Percentiles rank a stretch among this genome's conserved stretches.
These are phyloP conservation scores for Eucalyptus regnans DNA, from an alignment of 345 rosid genomes.

Conservation along the genomic window DNA sequence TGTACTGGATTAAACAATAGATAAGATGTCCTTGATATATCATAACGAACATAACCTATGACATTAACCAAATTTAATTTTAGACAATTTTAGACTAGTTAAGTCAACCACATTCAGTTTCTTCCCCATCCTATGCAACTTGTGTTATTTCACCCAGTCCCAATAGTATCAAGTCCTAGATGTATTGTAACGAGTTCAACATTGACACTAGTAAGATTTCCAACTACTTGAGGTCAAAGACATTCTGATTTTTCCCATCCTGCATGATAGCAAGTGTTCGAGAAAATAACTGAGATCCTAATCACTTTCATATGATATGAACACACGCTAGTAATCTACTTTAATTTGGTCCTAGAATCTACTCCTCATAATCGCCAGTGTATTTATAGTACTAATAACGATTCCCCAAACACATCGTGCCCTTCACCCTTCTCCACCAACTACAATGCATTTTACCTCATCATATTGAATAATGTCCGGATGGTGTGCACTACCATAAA, in stretches of 20 bases:
- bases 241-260: neutral
- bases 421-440: neutral
- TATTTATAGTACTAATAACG: neutral
- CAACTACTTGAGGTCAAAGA: neutral
- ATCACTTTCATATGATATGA: neutral
- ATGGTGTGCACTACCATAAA: neutral
- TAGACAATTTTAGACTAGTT: neutral
- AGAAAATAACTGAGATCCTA: neutral
- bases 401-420: neutral
- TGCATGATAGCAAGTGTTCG: neutral
- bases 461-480: neutral
- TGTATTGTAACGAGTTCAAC: neutral
- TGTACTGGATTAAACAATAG: neutral
- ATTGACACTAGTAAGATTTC: neutral
- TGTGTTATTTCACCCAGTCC: neutral
- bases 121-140: neutral
- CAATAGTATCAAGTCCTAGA: neutral
- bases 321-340: neutral
- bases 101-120: neutral
- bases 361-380: neutral
- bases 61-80: neutral
- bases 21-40: neutral
- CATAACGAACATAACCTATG: neutral
- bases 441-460: neutral
- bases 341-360: neutral